A percentile compares a stretch with the other conserved stretches of the same genome.
Conservation (phyloP, 2,329 filamentous ascomycete species). For the Orbilia oligospora region DNA sequence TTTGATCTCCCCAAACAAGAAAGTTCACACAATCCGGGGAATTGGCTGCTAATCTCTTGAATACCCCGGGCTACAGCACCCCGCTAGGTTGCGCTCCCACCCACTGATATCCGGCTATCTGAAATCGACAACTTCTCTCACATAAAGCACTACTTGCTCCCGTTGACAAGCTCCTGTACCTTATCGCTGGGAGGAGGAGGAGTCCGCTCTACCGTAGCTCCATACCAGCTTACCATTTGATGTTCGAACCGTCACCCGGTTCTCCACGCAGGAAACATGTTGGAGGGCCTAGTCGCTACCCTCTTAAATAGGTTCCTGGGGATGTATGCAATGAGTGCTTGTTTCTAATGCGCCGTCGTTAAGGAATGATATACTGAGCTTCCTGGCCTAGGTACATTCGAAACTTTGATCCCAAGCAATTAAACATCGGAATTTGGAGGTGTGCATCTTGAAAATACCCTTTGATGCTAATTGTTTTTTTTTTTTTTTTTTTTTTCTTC, state of each 20-base stretch:
- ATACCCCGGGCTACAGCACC: background rate
- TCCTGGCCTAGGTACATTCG: conserved; percentile 74
- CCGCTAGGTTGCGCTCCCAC: background rate
- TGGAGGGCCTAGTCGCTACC: conserved; percentile 93
- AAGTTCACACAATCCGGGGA: background rate
- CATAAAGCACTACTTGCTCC: background rate
- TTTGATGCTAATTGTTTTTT: background rate
- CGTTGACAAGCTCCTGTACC: background rate
- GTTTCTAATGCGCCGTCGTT: background rate
- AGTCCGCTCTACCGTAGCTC: too few species aligned
- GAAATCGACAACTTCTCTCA: background rate
- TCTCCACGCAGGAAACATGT: conserved; percentile 76
- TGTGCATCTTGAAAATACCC: conserved; percentile 8
- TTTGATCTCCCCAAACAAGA: background rate
- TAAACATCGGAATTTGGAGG: conserved; percentile 98
- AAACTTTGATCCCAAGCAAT: conserved; percentile 97
- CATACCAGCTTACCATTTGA: background rate
- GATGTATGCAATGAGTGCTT: conserved; percentile 77
- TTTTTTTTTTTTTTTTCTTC: too few species aligned
- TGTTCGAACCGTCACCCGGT: conserved; percentile 1
- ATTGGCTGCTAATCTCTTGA: background rate
- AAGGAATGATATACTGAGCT: background rate
- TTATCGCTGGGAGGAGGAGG: background rate
- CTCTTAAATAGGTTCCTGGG: conserved; percentile 99
- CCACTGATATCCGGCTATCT: background rate